Percentiles rank a stretch among this genome's conserved stretches.
Evolutionary conservation across 352 stramenopile species (phyloP).

Genomic region (Pythium apleroticum): DNA sequence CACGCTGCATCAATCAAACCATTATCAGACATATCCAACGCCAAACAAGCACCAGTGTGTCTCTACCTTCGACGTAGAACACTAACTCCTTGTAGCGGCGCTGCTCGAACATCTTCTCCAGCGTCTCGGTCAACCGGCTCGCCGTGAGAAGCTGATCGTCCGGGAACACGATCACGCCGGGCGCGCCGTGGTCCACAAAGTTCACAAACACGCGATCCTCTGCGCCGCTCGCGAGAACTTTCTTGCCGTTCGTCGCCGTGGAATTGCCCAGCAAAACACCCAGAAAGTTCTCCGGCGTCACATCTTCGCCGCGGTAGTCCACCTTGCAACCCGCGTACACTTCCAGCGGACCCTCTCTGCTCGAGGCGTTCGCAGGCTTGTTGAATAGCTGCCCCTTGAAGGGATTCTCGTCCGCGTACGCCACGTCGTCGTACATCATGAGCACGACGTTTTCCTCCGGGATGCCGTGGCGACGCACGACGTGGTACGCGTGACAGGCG

Average conservation of each 20-base stretch:
- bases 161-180: conserved; percentile 84
- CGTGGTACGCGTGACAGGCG: conserved; percentile 90
- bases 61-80: conserved; percentile 82
- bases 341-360: conserved; percentile 53
- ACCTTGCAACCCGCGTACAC: conserved; percentile 86
- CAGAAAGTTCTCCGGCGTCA: conserved; percentile 88
- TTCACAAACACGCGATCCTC: conserved; percentile 92
- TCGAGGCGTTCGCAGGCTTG: conserved; percentile 51
- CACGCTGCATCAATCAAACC: conserved; percentile 48
- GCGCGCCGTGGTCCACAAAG: conserved; percentile 90
- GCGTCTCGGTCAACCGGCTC: conserved; percentile 56
- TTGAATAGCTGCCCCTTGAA: conserved; percentile 91
- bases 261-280: conserved; percentile 85
- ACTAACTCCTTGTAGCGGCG: conserved; percentile 91
- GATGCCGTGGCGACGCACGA: conserved; percentile 87
- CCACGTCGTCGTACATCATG: conserved; percentile 94
- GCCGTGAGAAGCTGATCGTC: conserved; percentile 71
- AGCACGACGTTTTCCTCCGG: conserved; percentile 87
- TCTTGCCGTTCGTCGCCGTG: conserved; percentile 47
- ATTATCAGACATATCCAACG: neutral
- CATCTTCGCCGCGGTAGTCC: conserved; percentile 72
- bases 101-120: conserved; percentile 79
- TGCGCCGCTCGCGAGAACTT: conserved; percentile 81
- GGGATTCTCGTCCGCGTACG: conserved; percentile 73
- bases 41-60: neutral